These are phyloP conservation scores for Colletotrichum neosansevieriae DNA, from an alignment of 2,329 filamentous ascomycete species.

Conservation along the genomic window DNA sequence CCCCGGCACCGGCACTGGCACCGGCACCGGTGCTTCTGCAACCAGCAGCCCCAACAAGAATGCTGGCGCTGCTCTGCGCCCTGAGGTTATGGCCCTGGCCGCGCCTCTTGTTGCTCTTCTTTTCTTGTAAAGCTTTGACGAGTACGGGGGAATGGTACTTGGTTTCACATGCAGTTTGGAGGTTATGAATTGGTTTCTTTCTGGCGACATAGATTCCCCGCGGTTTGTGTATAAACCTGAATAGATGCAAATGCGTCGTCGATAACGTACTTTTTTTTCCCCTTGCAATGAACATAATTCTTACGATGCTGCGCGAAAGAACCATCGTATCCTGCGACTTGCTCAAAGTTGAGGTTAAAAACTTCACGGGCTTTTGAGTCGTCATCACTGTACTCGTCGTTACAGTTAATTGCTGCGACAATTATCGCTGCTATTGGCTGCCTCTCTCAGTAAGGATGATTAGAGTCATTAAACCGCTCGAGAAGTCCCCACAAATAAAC, in stretches of 20 bases:
- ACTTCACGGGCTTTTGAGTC: no score
- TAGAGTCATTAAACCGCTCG: no score
- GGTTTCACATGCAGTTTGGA: slow-evolving; percentile 27
- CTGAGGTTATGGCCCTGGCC: slow-evolving; percentile 27
- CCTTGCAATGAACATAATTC: neutral
- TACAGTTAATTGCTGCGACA: no score
- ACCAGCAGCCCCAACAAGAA: slow-evolving; percentile 44
- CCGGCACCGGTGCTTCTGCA: slow-evolving; percentile 16
- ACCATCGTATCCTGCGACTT: no score
- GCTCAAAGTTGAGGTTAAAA: no score
- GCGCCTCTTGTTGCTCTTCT: slow-evolving; percentile 38
- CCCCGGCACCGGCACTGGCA: slow-evolving; percentile 56
- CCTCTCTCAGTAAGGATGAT: no score
- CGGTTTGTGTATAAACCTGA: slow-evolving; percentile 32
- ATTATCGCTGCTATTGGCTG: no score
- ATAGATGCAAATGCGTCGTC: slow-evolving; percentile 18
- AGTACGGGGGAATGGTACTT: slow-evolving; percentile 10
- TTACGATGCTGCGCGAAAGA: neutral
- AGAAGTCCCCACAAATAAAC: no score
- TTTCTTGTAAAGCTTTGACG: slow-evolving; percentile 36
- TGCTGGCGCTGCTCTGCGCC: slow-evolving; percentile 36
- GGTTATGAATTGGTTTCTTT: slow-evolving; percentile 37
- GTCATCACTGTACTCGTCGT: no score
- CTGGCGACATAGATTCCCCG: slow-evolving; percentile 37
- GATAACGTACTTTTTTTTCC: neutral